These are phyloP conservation scores for Cenococcum geophilum DNA, from an alignment of 495 filamentous ascomycete genomes.

Conservation along the genomic window DNA sequence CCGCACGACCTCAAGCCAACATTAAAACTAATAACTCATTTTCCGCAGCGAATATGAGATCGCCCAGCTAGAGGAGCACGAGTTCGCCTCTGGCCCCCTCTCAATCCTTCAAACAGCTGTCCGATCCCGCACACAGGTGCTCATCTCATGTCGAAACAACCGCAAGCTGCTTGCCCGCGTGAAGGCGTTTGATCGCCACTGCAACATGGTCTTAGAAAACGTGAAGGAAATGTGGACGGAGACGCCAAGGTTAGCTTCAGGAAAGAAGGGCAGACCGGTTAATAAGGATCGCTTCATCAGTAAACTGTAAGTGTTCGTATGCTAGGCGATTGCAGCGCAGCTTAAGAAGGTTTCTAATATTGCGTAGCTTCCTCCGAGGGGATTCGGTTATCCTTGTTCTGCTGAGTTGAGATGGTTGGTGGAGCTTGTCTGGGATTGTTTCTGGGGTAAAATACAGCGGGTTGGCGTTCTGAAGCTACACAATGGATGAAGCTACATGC, in stretches of 20 bases:
- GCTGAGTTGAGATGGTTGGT: constrained; percentile 55
- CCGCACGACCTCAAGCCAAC: constrained; percentile 5
- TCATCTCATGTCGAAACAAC: constrained; percentile 87
- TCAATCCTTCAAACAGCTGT: constrained; percentile 92
- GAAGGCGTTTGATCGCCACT: constrained; percentile 88
- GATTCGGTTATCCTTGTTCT: constrained; percentile 92
- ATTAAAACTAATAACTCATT: background rate
- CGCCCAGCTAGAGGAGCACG: constrained; percentile 78
- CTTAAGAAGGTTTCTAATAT: background rate
- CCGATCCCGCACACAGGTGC: constrained; percentile 77
- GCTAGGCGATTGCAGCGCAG: background rate
- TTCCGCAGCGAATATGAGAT: constrained; percentile 75
- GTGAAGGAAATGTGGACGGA: constrained; percentile 99
- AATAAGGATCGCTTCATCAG: constrained; percentile 99
- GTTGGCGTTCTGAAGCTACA: background rate
- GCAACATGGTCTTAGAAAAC: constrained; percentile 97
- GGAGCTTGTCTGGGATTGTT: background rate
- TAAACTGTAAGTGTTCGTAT: constrained; percentile 71
- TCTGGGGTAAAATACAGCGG: constrained; percentile 1
- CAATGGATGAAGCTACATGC: background rate
- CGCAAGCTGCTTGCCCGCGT: constrained; percentile 74
- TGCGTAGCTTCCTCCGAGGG: constrained; percentile 77
- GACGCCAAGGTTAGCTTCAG: constrained; percentile 65
- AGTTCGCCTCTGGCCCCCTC: constrained; percentile 78
- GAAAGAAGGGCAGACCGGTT: constrained; percentile 81